phyloP scores from a whole-genome alignment of 345 rosid species.

The Ceriops decandra region DNA sequence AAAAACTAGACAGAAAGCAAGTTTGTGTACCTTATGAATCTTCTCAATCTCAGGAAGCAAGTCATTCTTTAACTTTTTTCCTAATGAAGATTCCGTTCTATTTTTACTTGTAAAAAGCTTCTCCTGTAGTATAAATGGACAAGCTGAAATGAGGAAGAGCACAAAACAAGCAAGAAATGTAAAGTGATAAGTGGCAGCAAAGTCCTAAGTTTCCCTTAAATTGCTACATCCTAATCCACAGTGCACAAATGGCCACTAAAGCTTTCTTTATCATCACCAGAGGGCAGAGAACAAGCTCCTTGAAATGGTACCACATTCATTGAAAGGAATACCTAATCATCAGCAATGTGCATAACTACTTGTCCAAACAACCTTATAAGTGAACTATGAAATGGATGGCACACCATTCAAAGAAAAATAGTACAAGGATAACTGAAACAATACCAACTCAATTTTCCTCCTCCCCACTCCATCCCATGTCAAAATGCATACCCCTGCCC shows the following conservation, averaged over 20 bases:
- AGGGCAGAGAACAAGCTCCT: background rate
- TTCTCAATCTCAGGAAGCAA: constrained; percentile 97
- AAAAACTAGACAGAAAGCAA: constrained; percentile 12
- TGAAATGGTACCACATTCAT: background rate
- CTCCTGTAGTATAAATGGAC: constrained; percentile 54
- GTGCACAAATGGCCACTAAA: background rate
- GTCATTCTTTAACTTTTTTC: constrained; percentile 83
- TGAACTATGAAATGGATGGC: too few species aligned
- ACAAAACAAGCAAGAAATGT: constrained; percentile 1
- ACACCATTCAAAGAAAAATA: too few species aligned
- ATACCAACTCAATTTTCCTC: too few species aligned
- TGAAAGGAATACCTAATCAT: background rate
- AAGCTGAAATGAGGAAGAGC: constrained; percentile 3
- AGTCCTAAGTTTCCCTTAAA: background rate
- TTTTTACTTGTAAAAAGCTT: constrained; percentile 79
- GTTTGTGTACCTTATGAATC: constrained; percentile 76
- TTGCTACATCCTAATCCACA: background rate
- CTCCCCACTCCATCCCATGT: too few species aligned
- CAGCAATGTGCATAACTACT: background rate
- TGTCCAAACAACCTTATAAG: background rate
- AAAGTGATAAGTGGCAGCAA: background rate
- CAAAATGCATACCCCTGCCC: too few species aligned
- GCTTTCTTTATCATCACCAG: constrained; percentile 3
- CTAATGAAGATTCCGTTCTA: constrained; percentile 81
- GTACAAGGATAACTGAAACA: too few species aligned